Conservation (phyloP, 306 rosid genomes). For the Canavalia gladiata region DNA sequence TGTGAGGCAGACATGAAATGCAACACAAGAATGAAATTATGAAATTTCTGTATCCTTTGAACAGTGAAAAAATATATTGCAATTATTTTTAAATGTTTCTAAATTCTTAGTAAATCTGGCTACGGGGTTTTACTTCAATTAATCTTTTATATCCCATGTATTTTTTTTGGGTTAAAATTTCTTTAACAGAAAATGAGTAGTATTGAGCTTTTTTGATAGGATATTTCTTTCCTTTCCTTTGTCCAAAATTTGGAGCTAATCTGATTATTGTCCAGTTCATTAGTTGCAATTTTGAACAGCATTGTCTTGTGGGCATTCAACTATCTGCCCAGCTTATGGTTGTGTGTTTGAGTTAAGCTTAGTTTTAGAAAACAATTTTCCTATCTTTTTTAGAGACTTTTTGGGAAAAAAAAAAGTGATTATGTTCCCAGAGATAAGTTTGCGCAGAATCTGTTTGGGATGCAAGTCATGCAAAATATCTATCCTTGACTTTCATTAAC, state of each 20-base stretch:
- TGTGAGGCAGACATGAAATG: slow-evolving; percentile 2
- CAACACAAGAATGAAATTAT: too few relatives aligned
- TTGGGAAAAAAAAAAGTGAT: neutral
- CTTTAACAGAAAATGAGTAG: neutral
- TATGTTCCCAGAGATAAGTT: neutral
- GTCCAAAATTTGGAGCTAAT: neutral
- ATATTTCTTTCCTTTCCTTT: slow-evolving; percentile 7
- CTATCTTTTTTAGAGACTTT: neutral
- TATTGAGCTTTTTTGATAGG: neutral
- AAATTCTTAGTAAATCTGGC: neutral
- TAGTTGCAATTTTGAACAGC: neutral
- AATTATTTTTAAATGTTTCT: neutral
- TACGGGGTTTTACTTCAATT: neutral
- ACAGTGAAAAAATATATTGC: neutral
- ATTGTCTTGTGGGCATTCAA: neutral
- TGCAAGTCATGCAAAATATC: neutral
- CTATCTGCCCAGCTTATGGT: neutral
- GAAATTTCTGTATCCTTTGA: neutral
- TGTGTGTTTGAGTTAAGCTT: neutral
- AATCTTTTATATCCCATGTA: neutral
- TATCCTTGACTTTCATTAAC: neutral
- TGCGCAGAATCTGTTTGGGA: neutral
- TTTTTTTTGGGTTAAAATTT: neutral
- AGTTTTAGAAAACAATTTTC: neutral
- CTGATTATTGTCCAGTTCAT: slow-evolving; percentile 5